A percentile compares a stretch with the other conserved stretches of the same genome.
phyloP scores from a whole-genome alignment of 2,329 filamentous ascomycete species.

The Tolypocladium ophioglossoides region DNA sequence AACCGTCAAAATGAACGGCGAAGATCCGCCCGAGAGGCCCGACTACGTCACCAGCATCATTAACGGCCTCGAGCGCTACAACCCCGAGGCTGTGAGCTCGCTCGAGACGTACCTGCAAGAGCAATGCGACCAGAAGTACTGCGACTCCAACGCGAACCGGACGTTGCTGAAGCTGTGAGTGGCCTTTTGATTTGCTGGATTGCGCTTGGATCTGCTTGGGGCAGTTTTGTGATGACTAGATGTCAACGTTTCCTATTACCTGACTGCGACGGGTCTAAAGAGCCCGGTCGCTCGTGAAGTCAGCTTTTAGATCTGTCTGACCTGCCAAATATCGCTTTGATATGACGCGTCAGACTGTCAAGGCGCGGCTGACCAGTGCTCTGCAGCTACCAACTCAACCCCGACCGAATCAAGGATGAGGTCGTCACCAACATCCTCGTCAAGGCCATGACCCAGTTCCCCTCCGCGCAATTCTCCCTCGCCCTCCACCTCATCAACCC shows the following conservation, averaged over 20 bases:
- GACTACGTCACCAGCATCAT: constrained; percentile 89
- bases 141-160: constrained; percentile 94
- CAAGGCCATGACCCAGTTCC: constrained; percentile 96
- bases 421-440: constrained; percentile 98
- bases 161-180: constrained; percentile 95
- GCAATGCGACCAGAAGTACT: constrained; percentile 91
- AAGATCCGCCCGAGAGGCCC: constrained; percentile 85
- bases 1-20: constrained; percentile 50
- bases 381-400: constrained; percentile 95
- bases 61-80: constrained; percentile 95
- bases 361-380: not conserved
- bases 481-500: constrained; percentile 89
- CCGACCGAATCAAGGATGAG: constrained; percentile 92
- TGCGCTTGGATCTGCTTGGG: constrained; percentile 5
- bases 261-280: constrained; percentile 51
- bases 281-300: constrained; percentile 8
- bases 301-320: constrained; percentile 63
- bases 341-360: not conserved
- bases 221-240: constrained; percentile 56
- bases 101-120: constrained; percentile 92
- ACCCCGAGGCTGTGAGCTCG: constrained; percentile 85
- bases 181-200: constrained; percentile 4
- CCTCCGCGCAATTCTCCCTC: constrained; percentile 88
- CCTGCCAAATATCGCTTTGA: constrained; percentile 6
- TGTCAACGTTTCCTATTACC: constrained; percentile 98